Evolutionary conservation across 495 filamentous ascomycete species (phyloP).

Genomic region (Tuber magnatum): DNA sequence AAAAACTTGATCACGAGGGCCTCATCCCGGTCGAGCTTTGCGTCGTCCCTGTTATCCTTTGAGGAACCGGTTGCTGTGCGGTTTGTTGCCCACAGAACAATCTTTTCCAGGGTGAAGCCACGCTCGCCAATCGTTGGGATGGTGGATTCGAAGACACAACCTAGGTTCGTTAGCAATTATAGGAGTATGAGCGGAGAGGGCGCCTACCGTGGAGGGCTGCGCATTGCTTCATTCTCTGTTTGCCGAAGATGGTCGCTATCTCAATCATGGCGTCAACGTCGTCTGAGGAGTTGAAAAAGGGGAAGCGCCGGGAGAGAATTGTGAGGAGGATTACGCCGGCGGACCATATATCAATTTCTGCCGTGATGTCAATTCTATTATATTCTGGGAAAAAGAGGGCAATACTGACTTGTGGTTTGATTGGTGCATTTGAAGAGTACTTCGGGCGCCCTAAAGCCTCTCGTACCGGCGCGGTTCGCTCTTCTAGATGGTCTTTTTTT

Average conservation of each 20-base stretch:
- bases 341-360: conserved; percentile 89
- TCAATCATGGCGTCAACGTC: conserved; percentile 96
- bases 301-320: conserved; percentile 80
- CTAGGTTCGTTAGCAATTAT: conserved; percentile 12
- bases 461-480: conserved; percentile 91
- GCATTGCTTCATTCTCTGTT: conserved; percentile 67
- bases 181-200: neutral
- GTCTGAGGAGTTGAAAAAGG: conserved; percentile 96
- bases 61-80: conserved; percentile 44
- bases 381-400: neutral
- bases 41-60: conserved; percentile 44
- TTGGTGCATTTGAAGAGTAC: conserved; percentile 95
- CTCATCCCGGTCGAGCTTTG: conserved; percentile 53
- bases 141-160: conserved; percentile 73
- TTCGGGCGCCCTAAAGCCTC: conserved; percentile 92
- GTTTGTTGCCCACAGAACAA: conserved; percentile 83
- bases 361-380: conserved; percentile 14
- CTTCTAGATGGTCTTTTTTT: conserved; percentile 68
- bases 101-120: conserved; percentile 82
- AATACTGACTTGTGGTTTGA: conserved; percentile 65
- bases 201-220: conserved; percentile 68
- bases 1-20: conserved; percentile 61
- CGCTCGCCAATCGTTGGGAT: conserved; percentile 80
- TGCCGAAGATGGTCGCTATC: conserved; percentile 92
- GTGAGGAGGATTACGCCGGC: conserved; percentile 90